These are phyloP conservation scores for Cucurbitaria berberidis DNA, from an alignment of 2,329 filamentous ascomycete genomes.

Conservation along the genomic window DNA sequence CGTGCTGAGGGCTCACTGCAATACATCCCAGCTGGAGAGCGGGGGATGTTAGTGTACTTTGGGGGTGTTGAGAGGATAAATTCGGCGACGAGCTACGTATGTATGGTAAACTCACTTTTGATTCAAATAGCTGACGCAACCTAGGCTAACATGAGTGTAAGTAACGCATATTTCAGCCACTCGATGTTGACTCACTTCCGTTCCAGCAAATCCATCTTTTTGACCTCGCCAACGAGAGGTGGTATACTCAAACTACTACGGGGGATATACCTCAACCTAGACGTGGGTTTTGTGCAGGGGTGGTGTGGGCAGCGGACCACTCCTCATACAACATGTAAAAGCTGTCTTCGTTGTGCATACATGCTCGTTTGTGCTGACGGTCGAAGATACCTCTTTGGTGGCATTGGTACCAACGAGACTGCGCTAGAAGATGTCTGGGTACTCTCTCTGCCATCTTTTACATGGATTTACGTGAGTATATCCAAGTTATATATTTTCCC, in stretches of 20 bases:
- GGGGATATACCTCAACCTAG: conserved; percentile 60
- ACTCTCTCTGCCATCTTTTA: conserved; percentile 65
- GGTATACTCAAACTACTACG: conserved; percentile 63
- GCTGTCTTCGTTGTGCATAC: too few relatives aligned
- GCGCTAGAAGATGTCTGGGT: conserved; percentile 68
- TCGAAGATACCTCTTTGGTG: conserved; percentile 65
- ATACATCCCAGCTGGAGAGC: conserved; percentile 63
- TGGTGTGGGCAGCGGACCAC: conserved; percentile 62
- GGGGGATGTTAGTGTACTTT: conserved; percentile 64
- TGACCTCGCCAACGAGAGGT: conserved; percentile 63
- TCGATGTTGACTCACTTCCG: not conserved
- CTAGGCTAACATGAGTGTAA: conserved; percentile 28
- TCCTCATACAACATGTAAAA: conserved; percentile 68
- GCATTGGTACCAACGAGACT: conserved; percentile 54
- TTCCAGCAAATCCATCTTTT: conserved; percentile 56
- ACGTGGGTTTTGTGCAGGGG: conserved; percentile 65
- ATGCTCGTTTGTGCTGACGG: not conserved
- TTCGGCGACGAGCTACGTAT: conserved; percentile 8
- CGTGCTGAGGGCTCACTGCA: conserved; percentile 64
- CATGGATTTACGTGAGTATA: conserved; percentile 58
- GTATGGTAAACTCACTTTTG: not conserved
- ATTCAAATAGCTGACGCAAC: conserved; percentile 6
- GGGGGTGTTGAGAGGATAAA: conserved; percentile 56
- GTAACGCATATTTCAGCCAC: not conserved
- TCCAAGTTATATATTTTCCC: not conserved